Evolutionary conservation across 257 asterid species (phyloP).

Genomic region (Nemophila menziesii): DNA sequence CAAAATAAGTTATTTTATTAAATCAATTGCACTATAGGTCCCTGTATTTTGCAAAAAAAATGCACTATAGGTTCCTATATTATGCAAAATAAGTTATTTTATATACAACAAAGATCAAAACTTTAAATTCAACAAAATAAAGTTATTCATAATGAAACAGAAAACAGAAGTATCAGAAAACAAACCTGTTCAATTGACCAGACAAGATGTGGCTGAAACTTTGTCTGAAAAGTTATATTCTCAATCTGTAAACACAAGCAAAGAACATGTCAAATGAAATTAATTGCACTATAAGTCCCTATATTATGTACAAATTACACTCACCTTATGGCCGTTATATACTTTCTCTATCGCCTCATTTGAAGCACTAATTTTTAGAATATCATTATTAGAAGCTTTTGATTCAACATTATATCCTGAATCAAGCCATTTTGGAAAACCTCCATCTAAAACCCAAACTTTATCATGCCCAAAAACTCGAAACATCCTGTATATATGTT

Average conservation of each 20-base stretch:
- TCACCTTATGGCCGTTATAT: conserved; percentile 53
- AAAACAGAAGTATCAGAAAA: background rate
- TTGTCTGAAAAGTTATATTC: conserved; percentile 61
- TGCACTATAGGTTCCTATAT: too few species aligned
- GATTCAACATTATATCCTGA: conserved; percentile 75
- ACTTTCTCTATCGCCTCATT: conserved; percentile 91
- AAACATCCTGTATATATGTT: conserved; percentile 83
- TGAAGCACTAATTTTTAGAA: conserved; percentile 94
- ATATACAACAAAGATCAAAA: background rate
- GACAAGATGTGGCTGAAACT: conserved; percentile 63
- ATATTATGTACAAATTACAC: too few species aligned
- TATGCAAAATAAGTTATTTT: background rate
- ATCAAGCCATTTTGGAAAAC: conserved; percentile 89
- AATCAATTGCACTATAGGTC: too few species aligned
- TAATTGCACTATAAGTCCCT: too few species aligned
- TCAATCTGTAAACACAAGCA: conserved; percentile 50
- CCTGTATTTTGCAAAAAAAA: too few species aligned
- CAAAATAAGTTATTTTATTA: too few species aligned
- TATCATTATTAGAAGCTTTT: conserved; percentile 83
- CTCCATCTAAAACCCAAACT: conserved; percentile 95
- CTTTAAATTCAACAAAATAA: background rate
- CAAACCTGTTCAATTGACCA: conserved; percentile 90
- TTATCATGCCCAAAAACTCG: conserved; percentile 85
- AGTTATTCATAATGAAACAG: background rate
- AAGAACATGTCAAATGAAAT: background rate